These are phyloP conservation scores for Helenozyma rhizophorensis DNA, from an alignment of 805 yeast species.

Conservation along the genomic window DNA sequence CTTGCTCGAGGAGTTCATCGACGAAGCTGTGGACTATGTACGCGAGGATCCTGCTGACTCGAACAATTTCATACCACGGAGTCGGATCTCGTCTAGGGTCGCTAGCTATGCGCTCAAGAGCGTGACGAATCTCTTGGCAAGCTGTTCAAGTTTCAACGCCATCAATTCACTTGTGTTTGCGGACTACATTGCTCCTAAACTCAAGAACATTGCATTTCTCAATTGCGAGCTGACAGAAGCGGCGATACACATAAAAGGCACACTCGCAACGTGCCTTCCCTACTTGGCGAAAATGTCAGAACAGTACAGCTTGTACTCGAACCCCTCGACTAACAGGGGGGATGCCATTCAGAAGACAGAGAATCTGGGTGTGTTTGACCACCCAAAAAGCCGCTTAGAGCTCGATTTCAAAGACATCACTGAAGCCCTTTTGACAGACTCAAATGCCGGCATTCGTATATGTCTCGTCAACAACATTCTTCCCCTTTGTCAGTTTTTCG, in stretches of 20 bases:
- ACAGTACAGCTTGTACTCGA: conserved; percentile 35
- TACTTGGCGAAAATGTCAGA: conserved; percentile 61
- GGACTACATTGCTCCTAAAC: conserved; percentile 75
- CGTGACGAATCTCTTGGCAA: conserved; percentile 60
- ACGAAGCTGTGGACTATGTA: not conserved
- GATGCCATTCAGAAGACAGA: conserved; percentile 18
- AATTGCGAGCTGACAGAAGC: conserved; percentile 26
- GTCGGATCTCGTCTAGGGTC: conserved; percentile 48
- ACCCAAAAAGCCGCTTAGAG: conserved; percentile 38
- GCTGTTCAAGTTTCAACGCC: conserved; percentile 64
- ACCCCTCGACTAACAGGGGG: conserved; percentile 13
- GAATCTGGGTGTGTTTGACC: conserved; percentile 20
- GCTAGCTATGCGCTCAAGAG: conserved; percentile 62
- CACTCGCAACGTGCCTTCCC: conserved; percentile 72
- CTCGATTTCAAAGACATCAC: conserved; percentile 63
- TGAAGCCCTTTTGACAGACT: conserved; percentile 64
- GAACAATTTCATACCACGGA: conserved; percentile 2
- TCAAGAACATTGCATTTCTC: conserved; percentile 28
- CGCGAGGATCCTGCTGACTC: conserved; percentile 1
- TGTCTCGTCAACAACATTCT: conserved; percentile 68
- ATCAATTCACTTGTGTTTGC: conserved; percentile 74
- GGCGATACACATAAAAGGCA: conserved; percentile 42
- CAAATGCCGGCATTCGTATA: conserved; percentile 59
- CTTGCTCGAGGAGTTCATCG: conserved; percentile 58
- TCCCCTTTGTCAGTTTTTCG: conserved; percentile 76